Base-by-base conservation (phyloP, 2,329 filamentous ascomycete species). In the Xenoacremonium recifei region DNA sequence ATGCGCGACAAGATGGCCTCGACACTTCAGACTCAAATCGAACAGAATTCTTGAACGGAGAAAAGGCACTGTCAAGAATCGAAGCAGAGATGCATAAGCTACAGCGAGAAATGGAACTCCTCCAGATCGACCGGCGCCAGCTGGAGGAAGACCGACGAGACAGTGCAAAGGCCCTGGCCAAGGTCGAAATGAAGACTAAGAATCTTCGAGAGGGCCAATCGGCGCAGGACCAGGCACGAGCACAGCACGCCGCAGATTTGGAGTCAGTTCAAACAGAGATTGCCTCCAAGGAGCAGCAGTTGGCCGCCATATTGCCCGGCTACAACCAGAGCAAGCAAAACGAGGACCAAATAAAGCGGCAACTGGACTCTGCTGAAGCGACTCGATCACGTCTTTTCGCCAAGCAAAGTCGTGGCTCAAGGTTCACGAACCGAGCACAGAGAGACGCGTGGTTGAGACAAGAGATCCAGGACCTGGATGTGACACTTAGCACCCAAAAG, bases 71-170 rank as follows among this genome's bases (percentile, higher is more conserved):
- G 47, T 76, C 82, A 11, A 76, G 82, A 33, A 78, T 96, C 23
- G 88, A 95, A 35, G 77, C 78, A 7, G 82, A 93, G 53, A 91
- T 96, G 43, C 83, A 85, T 40, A 80, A 89, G 57, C 73, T 93
- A 37, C 85, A 84, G 58, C 87, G 92, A 54, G 82, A 95, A 54
- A 80, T 95, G 57, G 89, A 95, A 45, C 80, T 96, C 23, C 72
- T 96, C 19, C 83, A 84, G 50, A 83, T 95, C 32, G 93, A 99
- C 58, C 87, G 89, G 53, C 77, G 80, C 33, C 90, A 97, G 60
- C 76, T 95, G 6, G 93, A 99, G 55, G 87, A 92, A 49, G 93
- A 99, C 59, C 84, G 90, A 49, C 86, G 87, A 37, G 89, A 96
- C 27, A 80, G 80, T 21, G 86, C 90, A 5, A 88, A 89, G 58